A percentile compares a stretch with the other conserved stretches of the same genome.
phyloP scores from a whole-genome alignment of 1,284 basidiomycete genomes.

The Psilocybe mexicana region DNA sequence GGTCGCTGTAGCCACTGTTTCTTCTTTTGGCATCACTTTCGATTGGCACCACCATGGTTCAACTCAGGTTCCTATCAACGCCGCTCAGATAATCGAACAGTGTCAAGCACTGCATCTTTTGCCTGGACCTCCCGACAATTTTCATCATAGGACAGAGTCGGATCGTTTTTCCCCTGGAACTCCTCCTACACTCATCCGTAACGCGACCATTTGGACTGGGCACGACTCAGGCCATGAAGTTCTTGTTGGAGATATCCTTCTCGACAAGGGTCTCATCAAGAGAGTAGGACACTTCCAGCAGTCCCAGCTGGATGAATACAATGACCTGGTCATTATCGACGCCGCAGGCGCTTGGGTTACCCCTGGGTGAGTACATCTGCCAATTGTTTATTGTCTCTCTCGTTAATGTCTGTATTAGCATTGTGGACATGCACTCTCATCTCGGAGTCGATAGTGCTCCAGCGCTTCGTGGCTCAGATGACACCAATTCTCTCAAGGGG shows the following conservation, averaged over 20 bases:
- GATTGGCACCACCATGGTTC: slow-evolving; percentile 19
- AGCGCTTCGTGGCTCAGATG: slow-evolving; percentile 46
- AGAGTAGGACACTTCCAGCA: slow-evolving; percentile 47
- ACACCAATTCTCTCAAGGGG: slow-evolving; percentile 50
- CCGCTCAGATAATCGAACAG: slow-evolving; percentile 43
- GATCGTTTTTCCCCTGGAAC: slow-evolving; percentile 74
- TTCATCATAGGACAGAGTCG: slow-evolving; percentile 55
- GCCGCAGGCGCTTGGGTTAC: slow-evolving; percentile 63
- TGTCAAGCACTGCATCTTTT: slow-evolving; percentile 46
- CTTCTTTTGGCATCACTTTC: slow-evolving; percentile 23
- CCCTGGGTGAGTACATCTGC: slow-evolving; percentile 44
- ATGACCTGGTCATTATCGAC: slow-evolving; percentile 33
- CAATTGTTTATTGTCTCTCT: neutral
- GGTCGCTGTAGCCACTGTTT: slow-evolving; percentile 23
- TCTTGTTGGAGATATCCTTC: slow-evolving; percentile 56
- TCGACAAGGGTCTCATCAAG: slow-evolving; percentile 59
- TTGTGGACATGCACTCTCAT: slow-evolving; percentile 79
- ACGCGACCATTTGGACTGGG: slow-evolving; percentile 88
- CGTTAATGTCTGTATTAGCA: slow-evolving; percentile 34
- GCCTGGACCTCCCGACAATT: slow-evolving; percentile 56
- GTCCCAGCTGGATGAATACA: slow-evolving; percentile 31
- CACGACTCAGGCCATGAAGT: slow-evolving; percentile 63
- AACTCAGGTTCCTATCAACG: slow-evolving; percentile 42
- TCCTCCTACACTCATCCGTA: slow-evolving; percentile 65
- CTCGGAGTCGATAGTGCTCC: slow-evolving; percentile 67